These are phyloP conservation scores for Paramecium primaurelia DNA, from an alignment of 73 alveolate species.

Conservation along the genomic window DNA sequence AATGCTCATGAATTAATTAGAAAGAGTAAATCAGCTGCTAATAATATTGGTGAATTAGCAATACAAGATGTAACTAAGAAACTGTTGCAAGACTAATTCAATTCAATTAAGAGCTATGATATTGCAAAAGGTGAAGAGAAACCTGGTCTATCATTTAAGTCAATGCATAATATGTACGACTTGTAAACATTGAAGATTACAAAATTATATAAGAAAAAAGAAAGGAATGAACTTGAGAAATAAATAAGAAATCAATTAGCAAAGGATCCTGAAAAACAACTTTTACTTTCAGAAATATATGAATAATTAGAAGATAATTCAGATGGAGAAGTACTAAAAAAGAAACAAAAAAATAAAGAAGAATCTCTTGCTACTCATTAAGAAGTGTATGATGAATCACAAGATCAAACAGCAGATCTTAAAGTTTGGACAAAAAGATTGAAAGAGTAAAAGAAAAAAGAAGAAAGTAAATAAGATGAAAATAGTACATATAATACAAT, in stretches of 20 bases:
- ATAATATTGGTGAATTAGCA: background rate
- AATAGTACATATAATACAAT: background rate
- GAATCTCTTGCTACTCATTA: background rate
- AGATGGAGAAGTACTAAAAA: background rate
- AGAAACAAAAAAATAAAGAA: background rate
- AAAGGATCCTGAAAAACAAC: constrained; percentile 5
- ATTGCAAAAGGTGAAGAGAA: constrained; percentile 30
- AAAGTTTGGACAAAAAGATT: constrained; percentile 13
- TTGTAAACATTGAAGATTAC: constrained; percentile 11
- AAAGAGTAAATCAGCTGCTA: background rate
- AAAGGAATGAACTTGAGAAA: background rate
- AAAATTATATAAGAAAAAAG: constrained; percentile 18
- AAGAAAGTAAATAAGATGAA: background rate
- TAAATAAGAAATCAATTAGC: background rate
- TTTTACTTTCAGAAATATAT: background rate
- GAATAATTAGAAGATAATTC: constrained; percentile 19
- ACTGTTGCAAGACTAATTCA: constrained; percentile 14
- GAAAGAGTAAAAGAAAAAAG: background rate
- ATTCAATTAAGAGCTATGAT: background rate
- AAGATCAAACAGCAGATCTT: background rate
- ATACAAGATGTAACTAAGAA: background rate
- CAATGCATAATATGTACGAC: constrained; percentile 36
- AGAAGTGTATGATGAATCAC: background rate
- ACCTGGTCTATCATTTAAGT: background rate
- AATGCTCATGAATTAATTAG: constrained; percentile 23